Base-by-base conservation (phyloP, 345 rosid genomes). In the Zanthoxylum bungeanum region DNA sequence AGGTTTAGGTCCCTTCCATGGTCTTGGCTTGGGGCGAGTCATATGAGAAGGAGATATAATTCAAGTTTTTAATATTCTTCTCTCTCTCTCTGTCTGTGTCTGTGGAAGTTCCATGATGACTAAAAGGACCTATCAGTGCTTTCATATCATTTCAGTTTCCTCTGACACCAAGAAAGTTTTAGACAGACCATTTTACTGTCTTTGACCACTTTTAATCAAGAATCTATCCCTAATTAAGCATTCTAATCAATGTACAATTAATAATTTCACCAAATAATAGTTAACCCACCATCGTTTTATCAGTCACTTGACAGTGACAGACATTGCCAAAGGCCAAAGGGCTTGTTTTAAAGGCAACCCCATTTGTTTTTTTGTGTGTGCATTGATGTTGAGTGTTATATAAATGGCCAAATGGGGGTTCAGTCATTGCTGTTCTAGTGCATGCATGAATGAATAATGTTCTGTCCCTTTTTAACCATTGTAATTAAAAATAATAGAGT, bases 121-220 rank as follows among this genome's bases (percentile, higher is more conserved):
- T 75, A 79, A 83, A 89, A 83, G 89, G 84, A 77, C 90, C 83
- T 86, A 82, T 77, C 92, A 85, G 86, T 83, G 92, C 86, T 85
- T 89, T 84, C 85, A 86, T 82, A 86, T 89, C 87, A 86, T 81
- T 86, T 89, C 88, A 77, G 78, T 83, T 75, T 76, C 76, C 87
- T 84, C 56, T 89, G 85, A 91, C 86, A 85, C 77, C 76, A 83
- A 82, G 80, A 87, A 83, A 76, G 78, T 76, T n/a, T 16, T 79
- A 83, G 87, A 78, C 97, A 85, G 87, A 76, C 82, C 85, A 84
- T 81, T 81, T 80, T 75, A 68, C 72, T 77, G 81, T 80, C 80
- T 87, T 88, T 87, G 92, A 87, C 92, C 83, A 56, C 70, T 65
- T 68, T 64, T 36, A 72, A 60, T 62, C 36, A 60, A 61, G 33